phyloP scores from a whole-genome alignment of 2,329 filamentous ascomycete genomes.

The Rutstroemia sp. region DNA sequence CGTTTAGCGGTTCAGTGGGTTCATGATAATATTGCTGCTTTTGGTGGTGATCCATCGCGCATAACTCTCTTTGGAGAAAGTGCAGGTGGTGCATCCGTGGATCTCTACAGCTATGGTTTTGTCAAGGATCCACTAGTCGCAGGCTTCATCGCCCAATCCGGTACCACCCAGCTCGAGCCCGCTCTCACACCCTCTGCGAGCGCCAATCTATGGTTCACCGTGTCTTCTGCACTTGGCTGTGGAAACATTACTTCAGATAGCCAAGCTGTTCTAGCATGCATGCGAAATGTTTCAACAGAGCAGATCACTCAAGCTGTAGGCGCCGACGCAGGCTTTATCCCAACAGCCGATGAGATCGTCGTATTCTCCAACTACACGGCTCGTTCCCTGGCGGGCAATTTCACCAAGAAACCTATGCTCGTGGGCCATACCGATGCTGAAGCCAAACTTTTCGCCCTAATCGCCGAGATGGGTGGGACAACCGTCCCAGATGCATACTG shows the following conservation, averaged over 20 bases:
- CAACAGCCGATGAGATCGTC: conserved; percentile 23
- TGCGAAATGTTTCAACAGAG: conserved; percentile 21
- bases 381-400: conserved; percentile 11
- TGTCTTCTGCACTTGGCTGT: conserved; percentile 23
- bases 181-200: conserved; percentile 13
- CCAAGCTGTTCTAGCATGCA: conserved; percentile 21
- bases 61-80: conserved; percentile 50
- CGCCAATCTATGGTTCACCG: conserved; percentile 22
- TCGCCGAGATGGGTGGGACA: conserved; percentile 17
- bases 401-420: conserved; percentile 22
- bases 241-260: conserved; percentile 20
- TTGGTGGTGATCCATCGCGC: conserved; percentile 50
- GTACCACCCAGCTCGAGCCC: conserved; percentile 24
- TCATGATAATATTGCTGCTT: conserved; percentile 47
- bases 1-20: conserved; percentile 54
- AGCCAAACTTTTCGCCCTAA: conserved; percentile 23
- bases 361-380: conserved; percentile 26
- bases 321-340: conserved; percentile 20
- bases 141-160: conserved; percentile 29
- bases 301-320: conserved; percentile 11
- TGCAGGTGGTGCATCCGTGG: conserved; percentile 48
- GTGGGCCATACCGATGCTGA: conserved; percentile 31
- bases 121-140: conserved; percentile 26
- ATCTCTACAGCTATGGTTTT: conserved; percentile 29
- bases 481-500: conserved; percentile 22